A percentile compares a stretch with the other conserved stretches of the same genome.
These are phyloP conservation scores for Nothopassalora personata DNA, from an alignment of 2,329 filamentous ascomycete species.

Conservation along the genomic window DNA sequence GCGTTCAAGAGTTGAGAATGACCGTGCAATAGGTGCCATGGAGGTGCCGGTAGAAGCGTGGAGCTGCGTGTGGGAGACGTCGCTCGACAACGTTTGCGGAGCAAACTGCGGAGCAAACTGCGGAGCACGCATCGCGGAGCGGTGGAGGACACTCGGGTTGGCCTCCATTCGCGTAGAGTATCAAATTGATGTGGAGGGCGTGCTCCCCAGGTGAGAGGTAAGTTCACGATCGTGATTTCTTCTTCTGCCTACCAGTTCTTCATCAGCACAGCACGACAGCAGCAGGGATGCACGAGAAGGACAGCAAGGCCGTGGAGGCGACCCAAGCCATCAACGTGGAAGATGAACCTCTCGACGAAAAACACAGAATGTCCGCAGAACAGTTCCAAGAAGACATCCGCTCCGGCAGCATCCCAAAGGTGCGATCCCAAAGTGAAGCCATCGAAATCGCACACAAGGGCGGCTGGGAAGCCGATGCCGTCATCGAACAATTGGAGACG, in stretches of 20 bases:
- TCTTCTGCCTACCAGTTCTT: background rate
- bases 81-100: background rate
- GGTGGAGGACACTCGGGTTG: conserved; percentile 3
- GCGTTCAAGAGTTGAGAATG: background rate
- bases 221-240: background rate
- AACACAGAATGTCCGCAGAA: conserved; percentile 19
- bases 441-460: conserved; percentile 29
- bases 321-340: conserved; percentile 19
- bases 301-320: conserved; percentile 15
- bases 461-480: conserved; percentile 42
- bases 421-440: conserved; percentile 28
- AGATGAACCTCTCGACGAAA: conserved; percentile 19
- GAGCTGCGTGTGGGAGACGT: background rate
- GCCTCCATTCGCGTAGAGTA: background rate
- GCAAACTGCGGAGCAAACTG: too few relatives aligned
- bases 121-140: background rate
- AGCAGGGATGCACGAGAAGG: conserved; percentile 22
- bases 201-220: background rate
- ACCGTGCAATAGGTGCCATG: conserved; percentile 3
- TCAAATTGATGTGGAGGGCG: conserved; percentile 7
- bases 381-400: conserved; percentile 29
- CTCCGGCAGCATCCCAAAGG: conserved; percentile 25
- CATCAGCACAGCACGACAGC: background rate
- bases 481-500: conserved; percentile 40
- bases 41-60: conserved; percentile 8